phyloP scores from a whole-genome alignment of 1,139 yeast genomes.

The Maudiozyma humilis region DNA sequence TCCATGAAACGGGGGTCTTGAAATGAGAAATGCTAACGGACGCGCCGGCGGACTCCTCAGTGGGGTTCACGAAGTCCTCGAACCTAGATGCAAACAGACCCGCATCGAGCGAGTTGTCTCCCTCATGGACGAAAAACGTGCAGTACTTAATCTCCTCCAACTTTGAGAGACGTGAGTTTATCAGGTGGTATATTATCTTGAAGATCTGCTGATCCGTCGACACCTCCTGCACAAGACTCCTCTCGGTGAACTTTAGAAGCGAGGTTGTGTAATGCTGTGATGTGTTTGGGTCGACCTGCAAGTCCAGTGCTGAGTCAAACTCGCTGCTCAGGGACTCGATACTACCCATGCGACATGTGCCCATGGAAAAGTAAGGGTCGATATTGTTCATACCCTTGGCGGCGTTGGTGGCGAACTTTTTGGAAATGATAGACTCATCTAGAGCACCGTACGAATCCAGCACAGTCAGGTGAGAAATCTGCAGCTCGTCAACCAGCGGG shows the following conservation, averaged over 20 bases:
- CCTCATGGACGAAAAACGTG: conserved; percentile 65
- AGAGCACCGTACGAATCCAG: conserved; percentile 65
- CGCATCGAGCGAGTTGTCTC: conserved; percentile 79
- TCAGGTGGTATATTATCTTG: conserved; percentile 25
- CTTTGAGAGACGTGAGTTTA: conserved; percentile 12
- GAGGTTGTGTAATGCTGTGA: conserved; percentile 18
- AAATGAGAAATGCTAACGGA: conserved; percentile 28
- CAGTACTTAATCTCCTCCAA: conserved; percentile 21
- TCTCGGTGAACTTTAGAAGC: conserved; percentile 20
- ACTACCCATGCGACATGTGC: conserved; percentile 20
- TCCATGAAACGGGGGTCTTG: conserved; percentile 70
- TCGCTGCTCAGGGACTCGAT: conserved; percentile 18
- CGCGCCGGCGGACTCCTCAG: conserved; percentile 5
- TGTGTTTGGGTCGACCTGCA: conserved; percentile 18
- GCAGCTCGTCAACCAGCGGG: conserved; percentile 39
- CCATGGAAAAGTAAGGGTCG: conserved; percentile 17
- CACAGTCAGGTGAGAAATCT: conserved; percentile 44
- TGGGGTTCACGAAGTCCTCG: conserved; percentile 25
- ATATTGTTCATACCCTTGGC: not conserved
- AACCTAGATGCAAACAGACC: conserved; percentile 42
- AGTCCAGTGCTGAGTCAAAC: conserved; percentile 16
- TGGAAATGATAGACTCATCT: conserved; percentile 31
- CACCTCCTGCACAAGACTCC: conserved; percentile 25
- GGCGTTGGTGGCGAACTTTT: not conserved
- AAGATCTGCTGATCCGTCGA: conserved; percentile 26